Percentiles rank a stretch among this genome's conserved stretches.
Conservation (phyloP, 192 early-diverging fungal genomes). For the Backusella sp. region DNA sequence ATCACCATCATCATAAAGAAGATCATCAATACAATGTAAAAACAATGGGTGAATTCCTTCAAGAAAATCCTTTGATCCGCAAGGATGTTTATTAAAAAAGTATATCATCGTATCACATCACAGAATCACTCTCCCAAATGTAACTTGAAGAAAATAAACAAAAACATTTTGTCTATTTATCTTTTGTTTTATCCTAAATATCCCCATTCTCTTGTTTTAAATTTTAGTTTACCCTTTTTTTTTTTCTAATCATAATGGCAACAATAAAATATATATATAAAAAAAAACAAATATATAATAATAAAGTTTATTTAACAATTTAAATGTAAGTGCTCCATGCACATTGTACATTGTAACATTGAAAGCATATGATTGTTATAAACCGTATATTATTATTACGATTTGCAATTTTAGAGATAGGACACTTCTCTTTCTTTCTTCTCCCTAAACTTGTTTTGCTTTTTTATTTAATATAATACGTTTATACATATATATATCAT, state of each 20-base stretch:
- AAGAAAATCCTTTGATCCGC: slow-evolving; percentile 11
- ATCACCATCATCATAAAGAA: neutral
- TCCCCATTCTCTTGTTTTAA: neutral
- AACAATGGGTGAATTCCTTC: slow-evolving; percentile 6
- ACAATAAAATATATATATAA: neutral
- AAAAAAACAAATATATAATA: neutral
- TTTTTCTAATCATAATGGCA: neutral
- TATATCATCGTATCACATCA: neutral
- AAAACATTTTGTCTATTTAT: neutral
- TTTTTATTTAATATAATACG: too few relatives aligned
- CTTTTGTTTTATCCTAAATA: neutral
- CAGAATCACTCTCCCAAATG: neutral
- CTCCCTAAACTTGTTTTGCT: neutral
- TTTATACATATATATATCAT: neutral
- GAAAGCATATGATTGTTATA: neutral
- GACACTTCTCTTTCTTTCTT: neutral
- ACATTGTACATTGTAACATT: neutral
- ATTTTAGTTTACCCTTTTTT: neutral
- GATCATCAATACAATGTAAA: slow-evolving; percentile 2
- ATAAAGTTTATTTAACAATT: neutral
- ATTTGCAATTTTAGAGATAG: neutral
- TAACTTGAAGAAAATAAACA: neutral
- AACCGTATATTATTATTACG: neutral
- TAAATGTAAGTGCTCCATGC: neutral
- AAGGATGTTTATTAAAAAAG: slow-evolving; percentile 6